Evolutionary conservation across 129 eudicot species (phyloP).

Genomic region (Arctium lappa): DNA sequence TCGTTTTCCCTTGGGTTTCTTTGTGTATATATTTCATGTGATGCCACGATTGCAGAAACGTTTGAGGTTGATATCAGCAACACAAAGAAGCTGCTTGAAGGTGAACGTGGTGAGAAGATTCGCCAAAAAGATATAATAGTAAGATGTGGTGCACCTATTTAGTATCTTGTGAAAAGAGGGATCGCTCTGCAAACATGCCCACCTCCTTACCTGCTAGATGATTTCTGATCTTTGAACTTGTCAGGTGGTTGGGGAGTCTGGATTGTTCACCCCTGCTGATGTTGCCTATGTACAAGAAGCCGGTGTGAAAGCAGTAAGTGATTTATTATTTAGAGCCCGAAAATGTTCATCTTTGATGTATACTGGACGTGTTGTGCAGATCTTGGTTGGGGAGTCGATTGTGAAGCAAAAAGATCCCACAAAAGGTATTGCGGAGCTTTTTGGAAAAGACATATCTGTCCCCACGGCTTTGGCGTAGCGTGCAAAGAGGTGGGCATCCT

Average conservation of each 20-base stretch:
- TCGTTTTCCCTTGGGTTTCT: background rate
- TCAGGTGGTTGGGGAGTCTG: constrained; percentile 99
- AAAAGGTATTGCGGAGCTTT: constrained; percentile 66
- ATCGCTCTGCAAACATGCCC: background rate
- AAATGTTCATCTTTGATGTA: background rate
- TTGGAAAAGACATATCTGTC: constrained; percentile 68
- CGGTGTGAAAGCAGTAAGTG: constrained; percentile 88
- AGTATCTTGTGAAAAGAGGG: background rate
- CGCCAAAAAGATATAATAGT: constrained; percentile 67
- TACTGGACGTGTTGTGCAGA: constrained; percentile 30
- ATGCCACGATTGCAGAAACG: constrained; percentile 46
- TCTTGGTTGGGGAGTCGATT: constrained; percentile 89
- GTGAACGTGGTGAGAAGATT: constrained; percentile 72
- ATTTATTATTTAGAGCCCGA: constrained; percentile 5
- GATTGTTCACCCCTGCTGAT: constrained; percentile 88
- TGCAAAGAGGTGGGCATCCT: background rate
- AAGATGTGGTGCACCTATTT: constrained; percentile 20
- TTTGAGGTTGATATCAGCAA: constrained; percentile 78
- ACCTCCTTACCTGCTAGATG: background rate
- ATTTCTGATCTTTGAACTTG: constrained; percentile 19
- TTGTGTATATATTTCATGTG: background rate
- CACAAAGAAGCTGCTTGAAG: constrained; percentile 88
- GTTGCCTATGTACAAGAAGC: constrained; percentile 93
- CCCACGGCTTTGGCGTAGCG: background rate
- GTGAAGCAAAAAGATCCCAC: constrained; percentile 78